Evolutionary conservation across 768 basidiomycete genomes (phyloP).

Genomic region (Tulasnella sp.): DNA sequence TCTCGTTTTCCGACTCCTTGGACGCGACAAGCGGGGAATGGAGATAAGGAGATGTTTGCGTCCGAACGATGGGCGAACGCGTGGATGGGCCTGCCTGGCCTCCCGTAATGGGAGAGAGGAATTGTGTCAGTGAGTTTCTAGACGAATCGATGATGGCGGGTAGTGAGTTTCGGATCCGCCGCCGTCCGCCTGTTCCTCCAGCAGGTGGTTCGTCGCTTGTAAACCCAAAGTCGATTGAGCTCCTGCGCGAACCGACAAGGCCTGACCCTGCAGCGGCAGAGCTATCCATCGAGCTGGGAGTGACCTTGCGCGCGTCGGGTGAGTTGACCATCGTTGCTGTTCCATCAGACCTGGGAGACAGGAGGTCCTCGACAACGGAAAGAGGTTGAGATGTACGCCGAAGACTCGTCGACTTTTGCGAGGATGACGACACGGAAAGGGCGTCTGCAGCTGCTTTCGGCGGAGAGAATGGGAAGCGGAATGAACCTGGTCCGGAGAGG

Average conservation of each 20-base stretch:
- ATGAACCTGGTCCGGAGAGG: neutral
- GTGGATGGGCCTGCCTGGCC: neutral
- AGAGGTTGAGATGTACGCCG: neutral
- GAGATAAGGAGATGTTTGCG: neutral
- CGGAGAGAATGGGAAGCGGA: neutral
- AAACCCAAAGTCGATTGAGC: constrained; percentile 3
- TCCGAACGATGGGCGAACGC: constrained; percentile 8
- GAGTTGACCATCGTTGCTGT: neutral
- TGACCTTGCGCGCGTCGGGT: neutral
- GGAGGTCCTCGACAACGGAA: neutral
- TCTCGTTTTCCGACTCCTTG: neutral
- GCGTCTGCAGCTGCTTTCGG: neutral
- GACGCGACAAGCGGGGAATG: neutral
- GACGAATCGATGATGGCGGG: constrained; percentile 18
- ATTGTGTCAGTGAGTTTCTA: constrained; percentile 1
- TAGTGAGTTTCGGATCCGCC: constrained; percentile 16
- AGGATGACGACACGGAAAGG: neutral
- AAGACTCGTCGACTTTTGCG: neutral
- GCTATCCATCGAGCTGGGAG: neutral
- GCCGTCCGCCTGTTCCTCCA: neutral
- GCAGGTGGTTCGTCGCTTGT: neutral
- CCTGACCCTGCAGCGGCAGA: neutral
- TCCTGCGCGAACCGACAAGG: neutral
- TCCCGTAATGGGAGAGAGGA: constrained; percentile 9
- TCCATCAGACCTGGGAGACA: neutral